A percentile compares a stretch with the other conserved stretches of the same genome.
phyloP scores from a whole-genome alignment of 2,329 filamentous ascomycete species.

The Claviceps arundinis region DNA sequence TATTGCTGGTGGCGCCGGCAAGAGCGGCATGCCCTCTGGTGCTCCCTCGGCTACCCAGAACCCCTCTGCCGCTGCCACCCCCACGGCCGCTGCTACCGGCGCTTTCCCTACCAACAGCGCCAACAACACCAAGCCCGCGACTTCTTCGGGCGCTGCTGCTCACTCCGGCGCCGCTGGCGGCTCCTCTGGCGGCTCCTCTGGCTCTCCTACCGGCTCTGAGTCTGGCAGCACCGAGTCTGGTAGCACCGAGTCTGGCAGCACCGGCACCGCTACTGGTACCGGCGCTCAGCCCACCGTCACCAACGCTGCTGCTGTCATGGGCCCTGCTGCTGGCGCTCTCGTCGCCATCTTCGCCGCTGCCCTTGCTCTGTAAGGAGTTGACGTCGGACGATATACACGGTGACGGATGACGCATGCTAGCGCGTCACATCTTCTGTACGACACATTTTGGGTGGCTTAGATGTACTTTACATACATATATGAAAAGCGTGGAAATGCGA shows the following conservation, averaged over 20 bases:
- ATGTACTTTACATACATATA: no score
- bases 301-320: conserved; percentile 2
- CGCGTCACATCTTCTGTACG: no score
- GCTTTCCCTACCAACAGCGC: not conserved
- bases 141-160: no score
- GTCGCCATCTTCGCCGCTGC: conserved; percentile 19
- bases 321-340: conserved; percentile 14
- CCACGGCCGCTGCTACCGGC: conserved; percentile 5
- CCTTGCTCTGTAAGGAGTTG: conserved; percentile 18
- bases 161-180: not conserved
- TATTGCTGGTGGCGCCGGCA: not conserved
- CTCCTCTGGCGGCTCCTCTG: not conserved
- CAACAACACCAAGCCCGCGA: not conserved
- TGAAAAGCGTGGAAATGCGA: not conserved
- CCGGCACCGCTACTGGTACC: not conserved
- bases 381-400: not conserved
- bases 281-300: not conserved
- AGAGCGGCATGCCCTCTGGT: not conserved
- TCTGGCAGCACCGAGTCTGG: not conserved
- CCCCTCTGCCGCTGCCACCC: conserved; percentile 4
- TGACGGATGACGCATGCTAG: not conserved
- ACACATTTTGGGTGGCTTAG: no score
- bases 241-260: not conserved
- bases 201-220: not conserved
- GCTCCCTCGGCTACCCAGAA: conserved; percentile 2